phyloP scores from a whole-genome alignment of 306 rosid genomes.

The Cicer pinnatifidum region DNA sequence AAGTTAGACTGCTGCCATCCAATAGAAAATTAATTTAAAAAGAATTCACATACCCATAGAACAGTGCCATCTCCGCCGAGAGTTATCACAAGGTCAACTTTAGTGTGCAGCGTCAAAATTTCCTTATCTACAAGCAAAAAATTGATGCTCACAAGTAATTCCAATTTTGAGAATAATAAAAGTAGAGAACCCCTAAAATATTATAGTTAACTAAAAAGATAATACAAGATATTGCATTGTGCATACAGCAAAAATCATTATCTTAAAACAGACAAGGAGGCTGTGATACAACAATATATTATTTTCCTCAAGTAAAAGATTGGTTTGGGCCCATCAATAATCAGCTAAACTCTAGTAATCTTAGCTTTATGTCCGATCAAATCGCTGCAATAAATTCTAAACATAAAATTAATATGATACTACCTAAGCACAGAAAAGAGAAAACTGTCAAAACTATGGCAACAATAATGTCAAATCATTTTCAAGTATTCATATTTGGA shows the following conservation, averaged over 20 bases:
- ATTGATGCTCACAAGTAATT: slow-evolving; percentile 26
- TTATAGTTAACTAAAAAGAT: slow-evolving; percentile 34
- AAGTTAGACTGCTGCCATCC: slow-evolving; percentile 12
- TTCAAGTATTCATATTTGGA: slow-evolving; percentile 20
- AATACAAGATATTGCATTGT: slow-evolving; percentile 25
- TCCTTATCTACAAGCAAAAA: slow-evolving; percentile 65
- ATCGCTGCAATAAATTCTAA: slow-evolving; percentile 12
- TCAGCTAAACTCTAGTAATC: slow-evolving; percentile 23
- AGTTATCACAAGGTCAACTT: slow-evolving; percentile 92
- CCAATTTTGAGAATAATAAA: slow-evolving; percentile 25
- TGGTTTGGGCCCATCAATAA: slow-evolving; percentile 7
- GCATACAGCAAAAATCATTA: slow-evolving; percentile 22
- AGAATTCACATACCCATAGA: slow-evolving; percentile 74
- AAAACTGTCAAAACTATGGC: slow-evolving; percentile 3
- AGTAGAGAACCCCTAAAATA: slow-evolving; percentile 6
- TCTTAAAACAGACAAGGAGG: slow-evolving; percentile 23
- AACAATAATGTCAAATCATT: neutral
- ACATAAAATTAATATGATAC: neutral
- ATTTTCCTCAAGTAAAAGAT: slow-evolving; percentile 14
- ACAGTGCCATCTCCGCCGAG: slow-evolving; percentile 99
- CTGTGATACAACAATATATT: slow-evolving; percentile 20
- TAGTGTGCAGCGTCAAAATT: slow-evolving; percentile 66
- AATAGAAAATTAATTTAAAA: slow-evolving; percentile 41
- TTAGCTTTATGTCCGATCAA: neutral
- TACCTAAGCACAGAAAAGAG: neutral